Percentiles rank a stretch among this genome's conserved stretches.
Evolutionary conservation across 345 rosid genomes (phyloP).

Genomic region (Populus davidiana): DNA sequence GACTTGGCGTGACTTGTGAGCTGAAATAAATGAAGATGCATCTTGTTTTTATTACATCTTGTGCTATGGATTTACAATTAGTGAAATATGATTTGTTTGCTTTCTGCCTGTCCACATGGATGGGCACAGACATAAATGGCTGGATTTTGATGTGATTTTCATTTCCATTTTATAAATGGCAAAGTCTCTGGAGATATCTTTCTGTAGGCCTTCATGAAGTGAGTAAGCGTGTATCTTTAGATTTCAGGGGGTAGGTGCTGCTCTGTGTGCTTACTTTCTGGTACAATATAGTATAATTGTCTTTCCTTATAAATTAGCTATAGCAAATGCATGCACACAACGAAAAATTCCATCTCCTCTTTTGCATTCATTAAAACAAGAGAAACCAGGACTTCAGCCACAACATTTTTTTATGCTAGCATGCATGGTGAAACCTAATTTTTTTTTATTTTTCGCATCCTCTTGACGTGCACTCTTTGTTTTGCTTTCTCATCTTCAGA

Average conservation of each 20-base stretch:
- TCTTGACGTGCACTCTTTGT: conserved; percentile 8
- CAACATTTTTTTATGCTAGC: background rate
- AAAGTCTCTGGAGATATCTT: background rate
- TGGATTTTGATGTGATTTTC: background rate
- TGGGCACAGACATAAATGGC: background rate
- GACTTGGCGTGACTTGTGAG: no score
- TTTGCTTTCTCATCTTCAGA: conserved; percentile 45
- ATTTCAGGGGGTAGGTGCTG: background rate
- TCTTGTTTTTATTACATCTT: background rate
- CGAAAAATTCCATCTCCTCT: background rate
- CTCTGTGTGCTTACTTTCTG: background rate
- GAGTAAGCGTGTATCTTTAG: background rate
- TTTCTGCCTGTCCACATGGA: background rate
- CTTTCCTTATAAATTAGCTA: background rate
- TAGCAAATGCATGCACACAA: background rate
- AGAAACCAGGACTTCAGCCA: background rate
- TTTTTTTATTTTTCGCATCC: background rate
- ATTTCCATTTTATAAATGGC: background rate
- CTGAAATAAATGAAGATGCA: background rate
- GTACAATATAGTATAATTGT: background rate
- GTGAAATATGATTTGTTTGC: background rate
- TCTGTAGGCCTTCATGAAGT: background rate
- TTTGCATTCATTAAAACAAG: background rate
- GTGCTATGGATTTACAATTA: background rate
- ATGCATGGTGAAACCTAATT: background rate